Evolutionary conservation across 106 monocot genomes (phyloP), one percentile per base, ranked within the genome.

Genomic region (Acanthochlamys bracteata): DNA sequence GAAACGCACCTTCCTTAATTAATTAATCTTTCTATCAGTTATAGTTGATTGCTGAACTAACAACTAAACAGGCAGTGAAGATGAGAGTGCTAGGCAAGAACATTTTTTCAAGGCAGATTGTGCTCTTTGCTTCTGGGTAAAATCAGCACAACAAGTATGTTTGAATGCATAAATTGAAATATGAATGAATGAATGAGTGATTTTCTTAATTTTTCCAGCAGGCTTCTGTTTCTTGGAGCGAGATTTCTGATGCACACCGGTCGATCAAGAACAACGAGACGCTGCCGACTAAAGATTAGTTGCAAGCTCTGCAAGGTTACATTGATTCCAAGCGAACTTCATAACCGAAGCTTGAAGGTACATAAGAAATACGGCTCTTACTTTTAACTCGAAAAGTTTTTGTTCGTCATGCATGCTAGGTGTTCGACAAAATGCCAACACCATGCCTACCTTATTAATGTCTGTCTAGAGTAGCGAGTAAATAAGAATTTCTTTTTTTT

Each of bases 231-330:
- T 64, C 60, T 88, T 22, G 83, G 77, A 23, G 80, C 78, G 17
- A 84, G 21, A 84, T 80, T 7, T 88, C 83, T 40, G 88, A 88
- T 39, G 88, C 83, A 49, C 88, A 88, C 74, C 63, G 83, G 21
- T 81, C 88, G 15, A 88, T 88, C 63, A 83, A 81, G 72, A 72
- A 72, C 66, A 84, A 88, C 67, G 73, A 77, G 66, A 66, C 68
- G 47, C 83, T 80, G n/a, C 88, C 78, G 11, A 72, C 88, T 6
- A 69, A 73, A 58, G 80, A 81, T 53, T 78, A 88, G 71, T 61
- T 88, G 4, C 49, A 70, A 39, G 75, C 83, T 9, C 75, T 83
- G n/a, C 72, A 81, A 41, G 63, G 62, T 39, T 80, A 83, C 62
- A 68, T 88, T 53, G 47, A 78, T n/a, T 77, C 88, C 52, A 83